Evolutionary conservation across 176 grass and related monocot species (phyloP), one percentile per base, ranked within the genome.

Genomic region (Alopecurus myosuroides): DNA sequence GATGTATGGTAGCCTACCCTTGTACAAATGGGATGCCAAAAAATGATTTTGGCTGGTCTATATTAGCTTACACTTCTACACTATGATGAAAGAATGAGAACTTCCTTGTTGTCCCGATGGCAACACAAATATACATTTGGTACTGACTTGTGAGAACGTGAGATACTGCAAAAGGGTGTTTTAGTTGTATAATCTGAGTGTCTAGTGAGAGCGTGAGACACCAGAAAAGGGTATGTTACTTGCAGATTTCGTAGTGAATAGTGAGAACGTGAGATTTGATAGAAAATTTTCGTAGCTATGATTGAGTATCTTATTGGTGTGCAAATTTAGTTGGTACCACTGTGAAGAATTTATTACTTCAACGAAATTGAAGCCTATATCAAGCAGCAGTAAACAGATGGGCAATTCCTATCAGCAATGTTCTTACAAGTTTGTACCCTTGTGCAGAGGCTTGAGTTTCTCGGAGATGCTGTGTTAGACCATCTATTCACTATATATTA

Each of bases 381-480:
- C 7, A 70, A 60, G 11, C 5, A 48, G 37, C 5, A 9, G 15
- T 69, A 39, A 73, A 76, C 29, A 26, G 6, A 51, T 19, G 14
- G 26, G 8, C 0, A 1, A 17, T 45, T 80, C 44, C 20, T 20
- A 28, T 74, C 7, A 63, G 66, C 45, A 13, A 58, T 80, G 19
- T 29, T 65, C 56, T 86, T 80, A 84, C 33, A 37, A 30, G 10
- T 86, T 84, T 6, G 17, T 48, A 28, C 31, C 58, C 69, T 78
- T 78, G 11, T 88, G 78, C 87, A 97, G 94, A 85, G 89, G 71
- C 89, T 97, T 42, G 94, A 97, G 85, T 97, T 97, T 87, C 88
- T 97, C 6, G 92, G 92, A 41, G 89, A 97, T 86, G 94, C 92
- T 34, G 74, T 94, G 48, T 69, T 97, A 35, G 94, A 97, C 61